Evolutionary conservation across 495 filamentous ascomycete species (phyloP), one percentile per base, ranked within the genome.

Genomic region (Aspergillus panamensis): DNA sequence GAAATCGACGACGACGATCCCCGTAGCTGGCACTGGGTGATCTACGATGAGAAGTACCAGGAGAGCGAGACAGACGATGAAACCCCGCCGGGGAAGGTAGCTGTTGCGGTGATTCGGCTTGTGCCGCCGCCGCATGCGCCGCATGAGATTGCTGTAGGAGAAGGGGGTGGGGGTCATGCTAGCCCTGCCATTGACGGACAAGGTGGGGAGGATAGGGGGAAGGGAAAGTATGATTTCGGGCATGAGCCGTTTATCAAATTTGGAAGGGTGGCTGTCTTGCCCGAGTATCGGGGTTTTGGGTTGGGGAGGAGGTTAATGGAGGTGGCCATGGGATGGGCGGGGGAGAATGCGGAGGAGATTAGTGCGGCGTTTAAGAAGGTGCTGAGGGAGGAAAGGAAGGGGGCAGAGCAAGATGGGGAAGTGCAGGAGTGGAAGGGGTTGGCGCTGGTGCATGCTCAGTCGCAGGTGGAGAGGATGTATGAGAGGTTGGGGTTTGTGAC

Each of bases 1-100:
- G 93, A 97, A 64, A 76, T 88, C 63, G 93, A 97, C 74, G 70
- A 71, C 3, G 90, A 96, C 69, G 93, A 97, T 69, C 17, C 73
- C 2, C 81, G 89, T 8, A 84, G 82, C 59, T 91, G 84, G 75
- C 92, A 96, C 69, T 96, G 89, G 87, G 82, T 96, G 30, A 73
- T 85, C 29, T 95, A 91, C 72, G 42, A 57, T 20, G 21, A 40
- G 14, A 7, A 39, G 1, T 30, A 14, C 16, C 16, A 12, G n/a
- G 14, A 13, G 5, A 12, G 10, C 35, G 31, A 44, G 10, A 13
- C 29, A 14, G 37, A 30, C 32, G 31, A 14, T 1, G 35, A 20
- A n/a, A 16, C 20, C 16, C 3, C 12, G 43, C 44, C 53, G 13
- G 35, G n/a, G 1, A 31, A 42, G 30, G 6, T 49, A 3, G 53